Conservation (phyloP, 2,329 filamentous ascomycete genomes). For the Aspergillus floridensis region DNA sequence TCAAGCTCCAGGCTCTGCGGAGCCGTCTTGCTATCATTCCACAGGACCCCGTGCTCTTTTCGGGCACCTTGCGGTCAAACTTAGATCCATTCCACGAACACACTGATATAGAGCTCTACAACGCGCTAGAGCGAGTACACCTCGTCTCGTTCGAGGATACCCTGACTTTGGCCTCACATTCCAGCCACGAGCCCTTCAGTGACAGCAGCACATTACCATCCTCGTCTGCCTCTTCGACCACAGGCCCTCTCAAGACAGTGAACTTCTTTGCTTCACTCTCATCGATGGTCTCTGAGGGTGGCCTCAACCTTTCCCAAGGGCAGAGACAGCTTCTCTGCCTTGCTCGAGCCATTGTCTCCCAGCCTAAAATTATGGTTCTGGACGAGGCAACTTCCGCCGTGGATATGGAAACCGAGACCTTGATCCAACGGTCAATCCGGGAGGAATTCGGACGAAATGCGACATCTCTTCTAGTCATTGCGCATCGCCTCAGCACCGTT, state of each 20-base stretch:
- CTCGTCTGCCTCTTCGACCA: constrained; percentile 2
- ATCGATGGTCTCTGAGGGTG: constrained; percentile 67
- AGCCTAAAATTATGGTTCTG: constrained; percentile 74
- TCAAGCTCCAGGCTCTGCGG: constrained; percentile 56
- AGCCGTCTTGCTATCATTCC: constrained; percentile 75
- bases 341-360: constrained; percentile 56
- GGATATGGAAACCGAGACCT: constrained; percentile 70
- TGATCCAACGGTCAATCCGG: constrained; percentile 71
- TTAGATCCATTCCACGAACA: constrained; percentile 73
- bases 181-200: constrained; percentile 8
- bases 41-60: constrained; percentile 78
- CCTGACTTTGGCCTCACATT: constrained; percentile 20
- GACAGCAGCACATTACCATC: constrained; percentile 14
- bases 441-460: constrained; percentile 61
- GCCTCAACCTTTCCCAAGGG: constrained; percentile 55
- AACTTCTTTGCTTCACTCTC: constrained; percentile 59
- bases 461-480: constrained; percentile 67
- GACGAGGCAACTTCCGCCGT: constrained; percentile 79
- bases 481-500: constrained; percentile 53
- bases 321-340: constrained; percentile 30
- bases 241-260: constrained; percentile 12
- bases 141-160: constrained; percentile 53
- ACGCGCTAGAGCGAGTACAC: constrained; percentile 69
- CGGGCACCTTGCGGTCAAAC: constrained; percentile 72
- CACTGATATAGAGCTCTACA: constrained; percentile 64